phyloP scores from a whole-genome alignment of 371 early-diverging fungal genomes.

The Actinomortierella ambigua region DNA sequence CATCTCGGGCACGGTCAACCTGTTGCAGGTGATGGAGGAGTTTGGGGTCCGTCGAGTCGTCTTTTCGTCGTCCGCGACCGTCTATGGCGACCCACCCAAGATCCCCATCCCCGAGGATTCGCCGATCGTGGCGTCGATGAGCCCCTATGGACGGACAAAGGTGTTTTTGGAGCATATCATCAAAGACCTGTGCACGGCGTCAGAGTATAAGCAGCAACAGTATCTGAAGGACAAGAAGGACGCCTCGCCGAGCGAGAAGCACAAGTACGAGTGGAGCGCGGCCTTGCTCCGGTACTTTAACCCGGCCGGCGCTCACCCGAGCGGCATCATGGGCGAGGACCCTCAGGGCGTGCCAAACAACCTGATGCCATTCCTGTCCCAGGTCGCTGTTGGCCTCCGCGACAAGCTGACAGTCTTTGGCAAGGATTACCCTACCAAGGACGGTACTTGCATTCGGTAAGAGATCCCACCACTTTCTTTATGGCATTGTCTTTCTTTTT shows the following conservation, averaged over 20 bases:
- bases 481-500: not conserved
- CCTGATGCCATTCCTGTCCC: slow-evolving; percentile 86
- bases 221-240: slow-evolving; percentile 11
- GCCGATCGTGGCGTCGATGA: slow-evolving; percentile 60
- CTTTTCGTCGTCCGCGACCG: slow-evolving; percentile 76
- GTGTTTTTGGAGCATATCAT: slow-evolving; percentile 83
- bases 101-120: slow-evolving; percentile 50
- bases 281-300: slow-evolving; percentile 89
- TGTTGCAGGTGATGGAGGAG: slow-evolving; percentile 61
- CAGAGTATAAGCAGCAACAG: slow-evolving; percentile 28
- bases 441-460: slow-evolving; percentile 87
- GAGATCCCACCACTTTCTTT: too few relatives aligned
- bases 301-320: slow-evolving; percentile 87
- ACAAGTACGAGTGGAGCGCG: slow-evolving; percentile 67
- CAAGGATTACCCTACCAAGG: slow-evolving; percentile 83
- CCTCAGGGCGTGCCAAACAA: slow-evolving; percentile 85
- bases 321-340: slow-evolving; percentile 88
- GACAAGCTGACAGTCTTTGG: slow-evolving; percentile 81
- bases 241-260: not conserved
- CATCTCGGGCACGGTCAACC: slow-evolving; percentile 64
- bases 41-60: slow-evolving; percentile 61
- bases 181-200: slow-evolving; percentile 70
- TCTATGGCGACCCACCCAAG: slow-evolving; percentile 54
- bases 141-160: slow-evolving; percentile 90
- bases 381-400: slow-evolving; percentile 80